Evolutionary conservation across 2,329 filamentous ascomycete genomes (phyloP), one percentile per base, ranked within the genome.

Genomic region (Cladophialophora carrionii): DNA sequence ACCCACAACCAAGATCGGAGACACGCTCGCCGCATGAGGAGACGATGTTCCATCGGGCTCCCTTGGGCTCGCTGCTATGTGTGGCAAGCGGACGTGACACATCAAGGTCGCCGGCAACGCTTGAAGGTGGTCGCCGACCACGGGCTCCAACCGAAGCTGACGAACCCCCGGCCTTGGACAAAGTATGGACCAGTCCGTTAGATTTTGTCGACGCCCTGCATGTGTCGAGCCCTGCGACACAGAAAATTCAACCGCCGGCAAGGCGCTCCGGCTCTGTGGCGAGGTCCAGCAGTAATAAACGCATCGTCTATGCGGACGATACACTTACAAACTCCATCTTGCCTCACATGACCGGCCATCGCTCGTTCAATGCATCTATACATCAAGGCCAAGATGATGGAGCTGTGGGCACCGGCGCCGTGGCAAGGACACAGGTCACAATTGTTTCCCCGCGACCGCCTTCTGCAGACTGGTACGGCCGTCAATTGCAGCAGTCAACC

Each of bases 341-440:
- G 52, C 52, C 52, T 37, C 52, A 55, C 7, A 55, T 55, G 52
- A 22, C 52, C 1, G 52, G 52, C 2, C 52, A 55, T 37, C 52
- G 52, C n/a, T 34, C 29, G n/a, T 55, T 55, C 29, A 55, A 55
- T 14, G 52, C 31, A 22, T 55, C 17, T 55, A n/a, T 37, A 26
- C 29, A 55, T 12, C 29, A 34, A 37, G 29, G n/a, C 52, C 4
- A 10, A 41, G 37, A 41, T 41, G 14, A 17, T n/a, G 6, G 37
- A 41, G 37, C 37, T 41, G 14, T 17, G 5, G 37, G 17, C 37
- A n/a, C 37, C 6, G 14, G 37, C 37, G 37, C 17, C 37, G 37
- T 4, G 37, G 2, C 37, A n/a, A 17, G 17, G 37, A n/a, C 37
- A n/a, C 37, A 41, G 37, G 17, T 41, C 37, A 41, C 37, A 14